These are phyloP conservation scores for Magnaporthiopsis poae DNA, from an alignment of 2,329 filamentous ascomycete species.

Conservation along the genomic window DNA sequence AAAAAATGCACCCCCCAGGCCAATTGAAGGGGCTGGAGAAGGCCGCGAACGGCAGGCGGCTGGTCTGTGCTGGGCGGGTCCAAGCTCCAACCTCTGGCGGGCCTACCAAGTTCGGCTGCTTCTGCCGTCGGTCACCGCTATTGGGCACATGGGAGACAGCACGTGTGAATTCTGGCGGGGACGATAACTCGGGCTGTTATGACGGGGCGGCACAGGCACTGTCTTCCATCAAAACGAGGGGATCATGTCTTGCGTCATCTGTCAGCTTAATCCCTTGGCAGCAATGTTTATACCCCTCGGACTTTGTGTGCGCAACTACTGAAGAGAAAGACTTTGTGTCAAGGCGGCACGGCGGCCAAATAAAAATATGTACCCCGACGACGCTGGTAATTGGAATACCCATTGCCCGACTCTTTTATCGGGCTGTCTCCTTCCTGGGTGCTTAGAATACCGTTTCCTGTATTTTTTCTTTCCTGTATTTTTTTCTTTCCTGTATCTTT, in stretches of 20 bases:
- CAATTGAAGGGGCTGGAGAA: conserved; percentile 4
- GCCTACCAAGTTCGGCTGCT: not conserved
- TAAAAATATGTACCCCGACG: too few species aligned
- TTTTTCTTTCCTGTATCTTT: too few species aligned
- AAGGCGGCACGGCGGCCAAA: too few species aligned
- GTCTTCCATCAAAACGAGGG: not conserved
- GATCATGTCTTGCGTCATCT: not conserved
- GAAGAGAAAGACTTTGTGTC: too few species aligned
- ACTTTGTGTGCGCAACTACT: too few species aligned
- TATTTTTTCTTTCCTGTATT: too few species aligned
- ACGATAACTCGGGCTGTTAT: not conserved
- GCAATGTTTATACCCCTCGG: not conserved
- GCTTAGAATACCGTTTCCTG: too few species aligned
- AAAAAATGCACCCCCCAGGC: not conserved
- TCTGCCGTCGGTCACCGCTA: not conserved
- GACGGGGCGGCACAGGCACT: not conserved
- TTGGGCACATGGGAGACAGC: not conserved
- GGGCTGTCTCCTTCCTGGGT: too few species aligned
- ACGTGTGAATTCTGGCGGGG: too few species aligned
- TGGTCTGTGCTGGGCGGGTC: not conserved
- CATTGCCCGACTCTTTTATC: too few species aligned
- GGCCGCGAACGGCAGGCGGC: not conserved
- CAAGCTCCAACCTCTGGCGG: not conserved
- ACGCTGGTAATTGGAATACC: too few species aligned
- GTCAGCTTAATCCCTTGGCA: not conserved